Percentiles rank a stretch among this genome's conserved stretches.
phyloP scores from a whole-genome alignment of 2,329 filamentous ascomycete species.

The Lachnellula arida region DNA sequence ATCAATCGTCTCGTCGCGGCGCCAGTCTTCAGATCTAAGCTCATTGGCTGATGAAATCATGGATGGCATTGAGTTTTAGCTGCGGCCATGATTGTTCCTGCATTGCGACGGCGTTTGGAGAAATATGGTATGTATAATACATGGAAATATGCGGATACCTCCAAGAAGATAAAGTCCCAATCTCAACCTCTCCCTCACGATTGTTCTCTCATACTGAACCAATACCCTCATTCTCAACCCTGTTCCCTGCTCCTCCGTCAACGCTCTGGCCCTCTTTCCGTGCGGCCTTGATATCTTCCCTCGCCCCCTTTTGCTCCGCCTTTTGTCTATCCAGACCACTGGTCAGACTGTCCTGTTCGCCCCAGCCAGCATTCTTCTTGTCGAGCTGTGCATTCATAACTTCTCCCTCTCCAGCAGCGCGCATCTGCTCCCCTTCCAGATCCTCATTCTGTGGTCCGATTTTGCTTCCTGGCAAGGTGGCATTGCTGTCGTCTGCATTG shows the following conservation, averaged over 20 bases:
- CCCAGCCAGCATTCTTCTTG: conserved; percentile 32
- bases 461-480: conserved; percentile 18
- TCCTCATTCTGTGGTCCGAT: conserved; percentile 30
- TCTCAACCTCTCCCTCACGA: neutral
- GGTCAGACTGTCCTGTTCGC: conserved; percentile 28
- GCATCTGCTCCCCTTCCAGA: conserved; percentile 31
- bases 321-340: conserved; percentile 30
- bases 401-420: conserved; percentile 27
- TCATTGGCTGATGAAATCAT: conserved; percentile 30
- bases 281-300: conserved; percentile 26
- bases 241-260: conserved; percentile 28
- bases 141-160: conserved; percentile 4
- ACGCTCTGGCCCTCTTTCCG: conserved; percentile 25
- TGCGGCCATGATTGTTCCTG: conserved; percentile 8
- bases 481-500: conserved; percentile 28
- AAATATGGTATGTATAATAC: conserved; percentile 16
- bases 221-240: conserved; percentile 28
- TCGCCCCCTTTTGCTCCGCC: conserved; percentile 28
- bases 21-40: conserved; percentile 30
- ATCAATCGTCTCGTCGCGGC: conserved; percentile 20
- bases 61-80: conserved; percentile 30
- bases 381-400: conserved; percentile 30
- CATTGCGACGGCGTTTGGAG: conserved; percentile 31
- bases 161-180: neutral
- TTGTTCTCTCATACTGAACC: conserved; percentile 20